These are phyloP conservation scores for Scedosporium boydii DNA, from an alignment of 2,329 filamentous ascomycete species.

Conservation along the genomic window DNA sequence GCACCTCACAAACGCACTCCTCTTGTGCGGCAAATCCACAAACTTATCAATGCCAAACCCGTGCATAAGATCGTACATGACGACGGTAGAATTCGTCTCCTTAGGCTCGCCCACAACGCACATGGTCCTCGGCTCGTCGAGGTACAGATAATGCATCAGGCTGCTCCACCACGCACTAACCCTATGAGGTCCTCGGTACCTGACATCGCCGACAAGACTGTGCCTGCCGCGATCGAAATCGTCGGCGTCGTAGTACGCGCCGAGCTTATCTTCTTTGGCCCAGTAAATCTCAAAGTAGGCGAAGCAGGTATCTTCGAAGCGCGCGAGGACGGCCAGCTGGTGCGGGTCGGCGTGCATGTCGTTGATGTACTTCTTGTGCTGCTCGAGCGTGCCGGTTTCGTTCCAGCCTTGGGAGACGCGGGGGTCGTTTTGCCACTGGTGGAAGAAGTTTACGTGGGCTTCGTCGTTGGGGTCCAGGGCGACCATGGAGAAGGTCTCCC, in stretches of 20 bases:
- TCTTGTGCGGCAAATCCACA: slow-evolving; percentile 63
- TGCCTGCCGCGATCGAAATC: slow-evolving; percentile 51
- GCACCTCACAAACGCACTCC: slow-evolving; percentile 57
- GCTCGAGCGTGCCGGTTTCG: slow-evolving; percentile 63
- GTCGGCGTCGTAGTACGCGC: slow-evolving; percentile 43
- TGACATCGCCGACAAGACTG: slow-evolving; percentile 48
- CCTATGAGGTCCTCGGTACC: slow-evolving; percentile 50
- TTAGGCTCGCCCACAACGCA: slow-evolving; percentile 61
- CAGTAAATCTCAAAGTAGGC: slow-evolving; percentile 77
- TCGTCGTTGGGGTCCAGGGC: slow-evolving; percentile 56
- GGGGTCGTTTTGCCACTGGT: slow-evolving; percentile 76
- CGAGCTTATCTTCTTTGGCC: slow-evolving; percentile 53
- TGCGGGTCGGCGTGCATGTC: slow-evolving; percentile 63
- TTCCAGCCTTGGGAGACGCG: slow-evolving; percentile 75
- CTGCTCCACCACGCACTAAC: slow-evolving; percentile 54
- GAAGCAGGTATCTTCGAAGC: slow-evolving; percentile 62
- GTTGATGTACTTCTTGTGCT: slow-evolving; percentile 63
- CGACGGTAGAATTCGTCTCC: slow-evolving; percentile 57
- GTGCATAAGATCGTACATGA: slow-evolving; percentile 66
- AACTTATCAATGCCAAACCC: slow-evolving; percentile 65
- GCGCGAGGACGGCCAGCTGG: slow-evolving; percentile 58
- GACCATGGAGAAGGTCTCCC: slow-evolving; percentile 71
- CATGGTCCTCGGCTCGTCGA: slow-evolving; percentile 49
- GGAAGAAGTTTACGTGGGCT: slow-evolving; percentile 61
- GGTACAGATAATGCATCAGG: slow-evolving; percentile 53